phyloP scores from a whole-genome alignment of 176 grass and related monocot species.

The Poa annua region DNA sequence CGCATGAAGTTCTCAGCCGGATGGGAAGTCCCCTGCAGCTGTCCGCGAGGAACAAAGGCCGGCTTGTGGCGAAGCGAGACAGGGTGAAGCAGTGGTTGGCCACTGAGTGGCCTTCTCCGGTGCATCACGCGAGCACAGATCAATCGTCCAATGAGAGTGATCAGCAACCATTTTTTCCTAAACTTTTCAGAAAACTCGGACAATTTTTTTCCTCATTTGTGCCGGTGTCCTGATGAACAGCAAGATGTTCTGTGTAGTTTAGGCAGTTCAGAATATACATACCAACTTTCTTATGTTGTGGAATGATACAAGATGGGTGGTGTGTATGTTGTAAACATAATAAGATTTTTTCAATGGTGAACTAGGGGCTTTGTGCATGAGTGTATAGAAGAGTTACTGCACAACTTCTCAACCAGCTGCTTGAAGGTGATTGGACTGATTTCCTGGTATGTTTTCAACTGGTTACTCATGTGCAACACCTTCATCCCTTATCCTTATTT shows the following conservation, averaged over 20 bases:
- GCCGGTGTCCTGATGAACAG: conserved; percentile 32
- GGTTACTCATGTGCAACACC: neutral
- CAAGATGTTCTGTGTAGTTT: conserved; percentile 7
- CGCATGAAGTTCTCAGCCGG: conserved; percentile 58
- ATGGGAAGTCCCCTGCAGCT: conserved; percentile 72
- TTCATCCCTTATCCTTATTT: neutral
- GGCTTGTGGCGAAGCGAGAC: conserved; percentile 62
- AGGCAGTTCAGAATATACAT: neutral
- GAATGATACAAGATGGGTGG: neutral
- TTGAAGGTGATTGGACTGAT: neutral
- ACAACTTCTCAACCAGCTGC: neutral
- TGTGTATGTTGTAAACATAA: neutral
- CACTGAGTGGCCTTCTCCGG: conserved; percentile 21
- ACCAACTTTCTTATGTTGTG: neutral
- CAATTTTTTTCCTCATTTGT: conserved; percentile 24
- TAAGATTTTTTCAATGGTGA: neutral
- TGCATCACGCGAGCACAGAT: conserved; percentile 36
- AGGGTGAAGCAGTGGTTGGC: conserved; percentile 67
- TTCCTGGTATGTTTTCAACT: neutral
- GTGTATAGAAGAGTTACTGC: neutral
- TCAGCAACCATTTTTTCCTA: conserved; percentile 20
- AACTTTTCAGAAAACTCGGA: conserved; percentile 37
- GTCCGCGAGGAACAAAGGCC: conserved; percentile 68
- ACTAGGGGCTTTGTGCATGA: neutral
- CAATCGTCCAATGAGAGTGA: neutral